Base-by-base conservation (phyloP, 139 green algal genomes). In the Tetraselmis striata region DNA sequence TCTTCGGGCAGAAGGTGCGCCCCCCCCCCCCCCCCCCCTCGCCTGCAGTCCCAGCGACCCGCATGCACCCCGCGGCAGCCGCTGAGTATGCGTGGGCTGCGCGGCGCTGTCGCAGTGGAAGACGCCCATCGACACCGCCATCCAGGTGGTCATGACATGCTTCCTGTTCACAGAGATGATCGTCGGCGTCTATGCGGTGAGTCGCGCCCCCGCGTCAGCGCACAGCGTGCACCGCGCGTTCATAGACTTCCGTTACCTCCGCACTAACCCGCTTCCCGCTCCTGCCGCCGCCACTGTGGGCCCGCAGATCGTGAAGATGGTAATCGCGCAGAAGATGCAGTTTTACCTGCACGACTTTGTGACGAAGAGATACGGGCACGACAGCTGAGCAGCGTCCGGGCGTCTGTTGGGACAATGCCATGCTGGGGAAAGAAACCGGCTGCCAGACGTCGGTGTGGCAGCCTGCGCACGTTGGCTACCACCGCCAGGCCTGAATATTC, bases 301-400 rank as follows among this genome's bases (percentile, higher is more conserved):
- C 79, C 77, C 28, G 67, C 83, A 86, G 83, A 30, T 81, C 1
- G 30, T 80, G 27, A 1, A 5, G 23, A 81, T 87, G 67, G 77
- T 81, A 30, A 59, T 76, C 28, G 31, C 77, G 0, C 86, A 90
- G 45, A 81, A 83, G 82, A 83, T 84, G 31, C 86, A 90, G 86
- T 90, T 77, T 79, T 90, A 86, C 77, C 82, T 90, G 77, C 86
- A 86, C 59, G 86, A 90, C 32, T 79, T 84, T 59, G 77, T 77
- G 1, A 67, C 88, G 31, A 86, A 89, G 76, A 59, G 79, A 79
- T 59, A 84, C 28, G 75, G 79, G 77, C 79, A 84, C 29, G 30
- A 67, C 45, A 67, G 45, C 45, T 67, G 45, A 67, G 45, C n/a
- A n/a, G n/a, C n/a, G n/a, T n/a, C n/a, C n/a, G n/a, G n/a, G n/a